Evolutionary conservation across 805 yeast species (phyloP), one percentile per base, ranked within the genome.

Genomic region (Cyberlindnera maclurae): DNA sequence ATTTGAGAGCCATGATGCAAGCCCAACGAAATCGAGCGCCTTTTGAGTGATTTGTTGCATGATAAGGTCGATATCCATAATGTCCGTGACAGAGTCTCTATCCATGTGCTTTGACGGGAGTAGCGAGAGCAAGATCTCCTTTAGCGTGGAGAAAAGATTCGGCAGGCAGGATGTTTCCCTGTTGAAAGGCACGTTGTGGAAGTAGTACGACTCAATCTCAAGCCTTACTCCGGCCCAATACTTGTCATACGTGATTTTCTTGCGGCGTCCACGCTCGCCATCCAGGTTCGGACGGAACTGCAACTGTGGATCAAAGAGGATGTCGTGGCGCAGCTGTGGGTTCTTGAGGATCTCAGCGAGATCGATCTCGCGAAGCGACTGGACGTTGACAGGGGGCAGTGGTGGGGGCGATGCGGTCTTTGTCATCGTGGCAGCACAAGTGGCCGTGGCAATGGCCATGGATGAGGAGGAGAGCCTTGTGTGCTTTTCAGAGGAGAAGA

Each of bases 321-420:
- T 85, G 58, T 90, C 97, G 60, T 89, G 97, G 46, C 97, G 74
- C 40, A 89, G 67, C 58, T 87, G 96, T 4, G 96, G 96, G 61
- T 89, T 89, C 55, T 84, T 85, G 49, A 89, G 69, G 38, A 90
- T 89, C 55, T 87, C 95, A 45, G 83, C 83, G 33, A 89, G 63
- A 54, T 89, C 97, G 42, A 89, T 83, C 57, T 87, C 96, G 50
- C 81, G 78, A 48, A 89, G 69, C 26, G 87, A 77, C 54, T 80
- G 88, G 35, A 85, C 63, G 60, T 83, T 84, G 34, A 85, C 85
- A 1, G 96, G 96, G 4, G 96, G 96, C 35, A 80, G 58, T 5
- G 77, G 72, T 3, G 80, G 70, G 40, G 63, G 63, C 17, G 31
- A 8, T 26, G 36, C 13, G 12, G 15, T 17, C 28, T 22, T 4